Evolutionary conservation across 2,329 filamentous ascomycete genomes (phyloP), one percentile per base, ranked within the genome.

Genomic region (Pestalotiopsis sp.): DNA sequence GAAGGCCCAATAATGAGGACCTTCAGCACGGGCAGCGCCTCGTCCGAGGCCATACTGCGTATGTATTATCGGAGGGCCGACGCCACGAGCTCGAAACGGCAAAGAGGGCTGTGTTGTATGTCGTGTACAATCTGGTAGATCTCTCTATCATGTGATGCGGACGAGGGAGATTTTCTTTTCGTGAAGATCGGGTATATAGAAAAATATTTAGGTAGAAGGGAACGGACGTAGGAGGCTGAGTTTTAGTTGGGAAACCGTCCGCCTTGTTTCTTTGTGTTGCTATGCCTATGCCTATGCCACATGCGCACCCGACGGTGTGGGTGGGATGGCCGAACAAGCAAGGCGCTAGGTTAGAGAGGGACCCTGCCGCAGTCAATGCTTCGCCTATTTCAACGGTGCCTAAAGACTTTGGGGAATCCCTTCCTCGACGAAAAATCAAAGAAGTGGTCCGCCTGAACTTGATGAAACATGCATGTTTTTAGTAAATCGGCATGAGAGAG

Each of bases 1-100:
- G 85, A 87, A 12, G 86, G 85, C 13, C 86, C 86, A 76, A 88
- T 86, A 73, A 88, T 81, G 66, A 88, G 77, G 57, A 88, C 81
- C 78, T 88, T 88, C 71, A 88, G 80, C 11, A 83, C 83, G 27
- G 84, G 83, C 31, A 86, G 76, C 23, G 81, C 76, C 70, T 85
- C 83, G 72, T 85, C 83, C 56, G 83, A 84, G 57, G 82, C 79
- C 81, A 84, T 84, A 36, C 56, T 65, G 63, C 56, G 27, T n/a
- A 17, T n/a, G 7, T n/a, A 20, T n/a, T 9, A 23, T 36, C 20
- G 57, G 23, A 27, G 20, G n/a, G 23, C 57, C 23, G 57, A 59
- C 14, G 23, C 23, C n/a, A 59, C n/a, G 20, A n/a, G 45, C 45
- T 52, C 17, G 20, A 52, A 52, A 23, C 45, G 45, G 45, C 17